Base-by-base conservation (phyloP, 2,329 filamentous ascomycete genomes). In the Dothidotthia symphoricarpi region DNA sequence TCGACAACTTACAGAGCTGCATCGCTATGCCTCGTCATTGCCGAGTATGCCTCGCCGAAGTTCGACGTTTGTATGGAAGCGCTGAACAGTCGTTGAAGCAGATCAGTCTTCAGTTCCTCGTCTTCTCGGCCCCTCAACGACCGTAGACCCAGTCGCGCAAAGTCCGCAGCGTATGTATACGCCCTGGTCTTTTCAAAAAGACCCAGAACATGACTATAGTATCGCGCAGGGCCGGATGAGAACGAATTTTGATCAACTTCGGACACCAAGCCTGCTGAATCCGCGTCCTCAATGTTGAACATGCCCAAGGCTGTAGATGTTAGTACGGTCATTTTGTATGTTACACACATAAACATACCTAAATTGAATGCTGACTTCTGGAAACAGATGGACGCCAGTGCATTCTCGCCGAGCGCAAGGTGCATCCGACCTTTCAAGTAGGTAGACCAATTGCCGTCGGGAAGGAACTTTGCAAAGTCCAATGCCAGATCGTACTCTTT, bases 381-480 rank as follows among this genome's bases (percentile, higher is more conserved):
- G 67, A 98, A 96, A 57, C 81, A 80, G 17, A 79, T 71, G 17
- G 87, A 80, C 37, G 93, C 91, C 26, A 80, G 75, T 41, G 80
- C 78, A 61, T 83, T 83, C 57, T 95, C 85, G 36, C 83, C 84
- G 47, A 84, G 77, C 4, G 83, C 81, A 24, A 97, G 72, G 49
- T 81, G 78, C 32, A 95, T 76, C 19, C 93, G 83, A 2, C 86
- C 93, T 64, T 90, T 88, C 4, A 97, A 77, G 60, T 98, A 98
- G 5, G 72, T 76, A 11, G 77, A 71, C 81, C 81, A 85, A 19
- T 75, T 69, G 1, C 73, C 75, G 30, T 70, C 71, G 6, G 75
- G 70, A 36, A 82, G 51, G 75, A 86, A 72, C 70, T 82, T 74
- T 76, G 89, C 47, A 76, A 85, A 85, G 42, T 82, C 76, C 40